Evolutionary conservation across 768 basidiomycete genomes (phyloP).

Genomic region (Lentinula lateritia): DNA sequence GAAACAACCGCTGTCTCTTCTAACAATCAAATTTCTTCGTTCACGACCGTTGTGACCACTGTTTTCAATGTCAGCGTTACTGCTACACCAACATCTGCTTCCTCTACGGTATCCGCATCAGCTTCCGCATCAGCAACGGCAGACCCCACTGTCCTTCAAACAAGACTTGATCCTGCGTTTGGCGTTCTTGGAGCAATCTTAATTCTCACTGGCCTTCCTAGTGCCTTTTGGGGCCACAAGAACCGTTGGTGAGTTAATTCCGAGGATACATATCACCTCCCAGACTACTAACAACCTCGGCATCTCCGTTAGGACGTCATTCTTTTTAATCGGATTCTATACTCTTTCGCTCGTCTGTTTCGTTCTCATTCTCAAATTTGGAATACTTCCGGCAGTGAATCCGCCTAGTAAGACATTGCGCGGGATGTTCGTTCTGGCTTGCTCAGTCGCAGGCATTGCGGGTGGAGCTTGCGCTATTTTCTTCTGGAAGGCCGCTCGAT

Average conservation of each 20-base stretch:
- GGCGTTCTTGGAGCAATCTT: constrained; percentile 84
- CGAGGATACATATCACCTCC: constrained; percentile 9
- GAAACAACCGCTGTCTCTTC: constrained; percentile 42
- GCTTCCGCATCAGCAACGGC: constrained; percentile 38
- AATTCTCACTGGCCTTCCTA: constrained; percentile 84
- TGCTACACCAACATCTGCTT: constrained; percentile 37
- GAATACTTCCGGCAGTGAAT: constrained; percentile 78
- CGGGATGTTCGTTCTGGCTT: constrained; percentile 87
- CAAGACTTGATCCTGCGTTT: constrained; percentile 81
- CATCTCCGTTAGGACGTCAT: constrained; percentile 63
- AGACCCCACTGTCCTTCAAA: constrained; percentile 43
- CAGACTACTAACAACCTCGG: constrained; percentile 6
- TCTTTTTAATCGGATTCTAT: constrained; percentile 92
- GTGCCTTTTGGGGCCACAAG: constrained; percentile 91
- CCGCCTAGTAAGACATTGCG: constrained; percentile 75
- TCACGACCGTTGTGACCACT: constrained; percentile 55
- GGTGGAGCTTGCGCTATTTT: constrained; percentile 87
- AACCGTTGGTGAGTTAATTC: constrained; percentile 72
- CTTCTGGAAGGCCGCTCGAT: constrained; percentile 87
- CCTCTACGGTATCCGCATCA: constrained; percentile 31
- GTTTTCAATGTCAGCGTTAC: constrained; percentile 59
- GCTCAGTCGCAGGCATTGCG: constrained; percentile 71
- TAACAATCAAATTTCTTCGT: constrained; percentile 40
- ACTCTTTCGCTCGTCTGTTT: constrained; percentile 80
- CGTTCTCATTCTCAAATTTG: constrained; percentile 84